Evolutionary conservation across 2,329 filamentous ascomycete genomes (phyloP), one percentile per base, ranked within the genome.

Genomic region (Teratosphaeria zuluensis): DNA sequence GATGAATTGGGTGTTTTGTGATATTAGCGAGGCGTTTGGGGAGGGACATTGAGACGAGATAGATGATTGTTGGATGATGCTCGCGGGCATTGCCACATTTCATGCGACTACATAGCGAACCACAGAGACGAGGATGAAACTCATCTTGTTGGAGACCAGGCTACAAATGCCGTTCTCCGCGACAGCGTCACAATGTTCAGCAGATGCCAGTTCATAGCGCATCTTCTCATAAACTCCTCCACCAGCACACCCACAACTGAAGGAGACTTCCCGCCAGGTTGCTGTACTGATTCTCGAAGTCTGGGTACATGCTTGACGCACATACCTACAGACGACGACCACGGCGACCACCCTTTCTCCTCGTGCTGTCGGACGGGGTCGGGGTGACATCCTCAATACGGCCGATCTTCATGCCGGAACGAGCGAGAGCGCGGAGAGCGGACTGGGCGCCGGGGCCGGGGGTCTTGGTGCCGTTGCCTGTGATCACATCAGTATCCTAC

Each of bases 341-440:
- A 89, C 94, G 92, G 82, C 94, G 92, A 96, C 94, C 94, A 84
- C 94, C 94, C 91, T 99, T 99, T 84, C 92, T 92, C 82, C 94
- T 90, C 75, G 94, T 99, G 79, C 90, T 96, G 82, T 99, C 94
- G 80, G 94, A 99, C 73, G 95, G 94, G 64, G 94, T 99, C 73
- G 94, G 94, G 73, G 95, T 99, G 68, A 99, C 94, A 78, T 99
- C 94, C 88, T 99, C 94, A 75, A 99, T 99, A 77, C 94, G 89
- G 77, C 94, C 94, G 74, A 99, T 99, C 85, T 92, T 95, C 95
- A 99, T 99, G 78, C 94, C 94, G 73, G 94, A 91, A 85, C 94
- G 95, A 77, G 94, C 94, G 70, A 99, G 88, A 73, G 94, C 95
- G 78, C 94, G 94, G 81, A 99, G 92, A 74, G 94, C 94, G 67